A percentile compares a stretch with the other conserved stretches of the same genome.
phyloP scores from a whole-genome alignment of 1,284 basidiomycete species.

The Pseudozyma sp. region DNA sequence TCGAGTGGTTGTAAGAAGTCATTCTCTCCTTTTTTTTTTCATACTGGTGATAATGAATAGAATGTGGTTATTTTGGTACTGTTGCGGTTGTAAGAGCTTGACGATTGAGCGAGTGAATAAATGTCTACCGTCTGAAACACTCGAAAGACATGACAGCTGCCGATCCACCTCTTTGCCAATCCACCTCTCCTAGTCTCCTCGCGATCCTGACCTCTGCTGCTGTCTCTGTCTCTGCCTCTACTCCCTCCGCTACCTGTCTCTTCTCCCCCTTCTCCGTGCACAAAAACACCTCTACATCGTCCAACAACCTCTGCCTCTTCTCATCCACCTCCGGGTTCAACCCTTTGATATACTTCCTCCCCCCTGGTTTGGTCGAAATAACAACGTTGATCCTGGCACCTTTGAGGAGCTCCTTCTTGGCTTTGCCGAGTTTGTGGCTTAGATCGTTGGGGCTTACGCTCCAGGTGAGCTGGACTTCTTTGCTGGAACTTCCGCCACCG shows the following conservation, averaged over 20 bases:
- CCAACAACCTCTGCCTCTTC: constrained; percentile 9
- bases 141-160: constrained; percentile 45
- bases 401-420: constrained; percentile 46
- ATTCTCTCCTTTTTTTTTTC: background rate
- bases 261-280: constrained; percentile 5
- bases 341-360: constrained; percentile 33
- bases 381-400: constrained; percentile 44
- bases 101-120: no score
- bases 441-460: constrained; percentile 55
- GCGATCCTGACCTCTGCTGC: constrained; percentile 12
- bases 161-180: constrained; percentile 40
- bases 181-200: constrained; percentile 28
- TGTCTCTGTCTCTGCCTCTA: background rate
- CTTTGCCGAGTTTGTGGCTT: constrained; percentile 53
- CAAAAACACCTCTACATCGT: constrained; percentile 22
- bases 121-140: constrained; percentile 4
- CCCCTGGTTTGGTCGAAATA: constrained; percentile 31
- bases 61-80: no score
- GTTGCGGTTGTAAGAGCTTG: no score
- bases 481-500: constrained; percentile 17
- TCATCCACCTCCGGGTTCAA: constrained; percentile 28
- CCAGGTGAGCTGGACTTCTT: constrained; percentile 62
- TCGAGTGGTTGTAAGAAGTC: constrained; percentile 68
- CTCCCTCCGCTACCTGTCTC: background rate
- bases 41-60: background rate